Conservation (phyloP, 805 yeast genomes). For the Candida dendrica region DNA sequence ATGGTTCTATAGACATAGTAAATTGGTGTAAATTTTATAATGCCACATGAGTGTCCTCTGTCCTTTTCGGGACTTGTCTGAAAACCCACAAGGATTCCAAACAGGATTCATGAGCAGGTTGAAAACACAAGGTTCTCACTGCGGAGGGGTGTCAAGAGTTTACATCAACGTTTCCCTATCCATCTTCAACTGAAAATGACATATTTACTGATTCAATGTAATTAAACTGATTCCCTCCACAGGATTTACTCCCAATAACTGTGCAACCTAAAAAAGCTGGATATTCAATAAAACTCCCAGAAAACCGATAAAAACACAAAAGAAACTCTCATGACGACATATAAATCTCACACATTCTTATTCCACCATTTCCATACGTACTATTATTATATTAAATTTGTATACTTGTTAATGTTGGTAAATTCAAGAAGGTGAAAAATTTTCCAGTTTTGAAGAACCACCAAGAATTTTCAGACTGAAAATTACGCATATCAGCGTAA, state of each 20-base stretch:
- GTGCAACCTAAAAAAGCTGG: not conserved
- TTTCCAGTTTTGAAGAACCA: not conserved
- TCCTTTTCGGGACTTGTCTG: not conserved
- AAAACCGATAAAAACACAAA: not conserved
- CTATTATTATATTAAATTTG: not conserved
- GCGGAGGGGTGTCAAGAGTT: conserved; percentile 23
- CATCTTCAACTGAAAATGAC: conserved; percentile 14
- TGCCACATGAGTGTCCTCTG: conserved; percentile 45
- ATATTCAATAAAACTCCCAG: no score
- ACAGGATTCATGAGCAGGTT: conserved; percentile 38
- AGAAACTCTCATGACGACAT: not conserved
- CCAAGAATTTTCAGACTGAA: not conserved
- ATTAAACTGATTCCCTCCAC: conserved; percentile 26
- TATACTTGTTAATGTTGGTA: not conserved
- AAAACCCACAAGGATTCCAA: not conserved
- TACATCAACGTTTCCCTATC: conserved; percentile 9
- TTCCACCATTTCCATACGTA: not conserved
- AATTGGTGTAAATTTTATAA: not conserved
- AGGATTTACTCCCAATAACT: conserved; percentile 15
- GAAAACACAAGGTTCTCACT: conserved; percentile 6
- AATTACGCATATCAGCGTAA: not conserved
- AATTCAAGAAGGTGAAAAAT: not conserved
- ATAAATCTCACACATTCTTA: not conserved
- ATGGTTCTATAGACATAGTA: not conserved
- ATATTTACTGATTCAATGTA: conserved; percentile 7